phyloP scores from a whole-genome alignment of 331 rosid genomes.

The Arachis monticola region DNA sequence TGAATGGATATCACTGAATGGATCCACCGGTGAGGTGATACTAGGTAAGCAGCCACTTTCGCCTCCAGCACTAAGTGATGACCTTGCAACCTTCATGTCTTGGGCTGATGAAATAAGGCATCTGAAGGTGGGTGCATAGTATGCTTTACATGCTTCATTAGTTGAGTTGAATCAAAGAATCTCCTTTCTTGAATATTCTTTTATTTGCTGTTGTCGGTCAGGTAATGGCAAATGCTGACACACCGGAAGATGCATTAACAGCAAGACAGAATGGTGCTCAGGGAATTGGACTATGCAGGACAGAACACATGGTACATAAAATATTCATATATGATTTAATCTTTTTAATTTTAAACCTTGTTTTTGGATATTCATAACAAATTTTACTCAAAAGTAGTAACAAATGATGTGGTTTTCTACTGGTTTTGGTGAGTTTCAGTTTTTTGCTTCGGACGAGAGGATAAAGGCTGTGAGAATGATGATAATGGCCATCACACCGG shows the following conservation, averaged over 20 bases:
- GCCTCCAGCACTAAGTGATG: constrained; percentile 88
- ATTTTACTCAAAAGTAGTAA: not conserved
- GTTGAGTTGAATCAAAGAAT: constrained; percentile 26
- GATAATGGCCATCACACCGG: constrained; percentile 86
- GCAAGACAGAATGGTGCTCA: constrained; percentile 92
- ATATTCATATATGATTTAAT: not conserved
- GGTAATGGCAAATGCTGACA: constrained; percentile 99
- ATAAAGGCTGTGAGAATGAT: constrained; percentile 89
- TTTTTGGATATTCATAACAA: constrained; percentile 18
- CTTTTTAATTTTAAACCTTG: not conserved
- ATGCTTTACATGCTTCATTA: constrained; percentile 32
- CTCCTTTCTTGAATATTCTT: constrained; percentile 22
- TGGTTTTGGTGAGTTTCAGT: constrained; percentile 61
- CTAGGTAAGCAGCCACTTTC: constrained; percentile 83
- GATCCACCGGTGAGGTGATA: constrained; percentile 96
- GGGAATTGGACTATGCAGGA: constrained; percentile 98
- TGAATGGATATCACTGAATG: constrained; percentile 94
- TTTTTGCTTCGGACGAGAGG: constrained; percentile 97
- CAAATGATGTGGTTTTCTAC: not conserved
- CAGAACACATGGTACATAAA: constrained; percentile 92
- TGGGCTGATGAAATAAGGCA: constrained; percentile 89
- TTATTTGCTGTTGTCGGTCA: constrained; percentile 33
- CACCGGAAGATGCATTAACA: constrained; percentile 89
- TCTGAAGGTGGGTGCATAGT: constrained; percentile 67
- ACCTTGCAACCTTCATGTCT: constrained; percentile 87